Base-by-base conservation (phyloP, 768 basidiomycete genomes). In the Termitomyces sp. region DNA sequence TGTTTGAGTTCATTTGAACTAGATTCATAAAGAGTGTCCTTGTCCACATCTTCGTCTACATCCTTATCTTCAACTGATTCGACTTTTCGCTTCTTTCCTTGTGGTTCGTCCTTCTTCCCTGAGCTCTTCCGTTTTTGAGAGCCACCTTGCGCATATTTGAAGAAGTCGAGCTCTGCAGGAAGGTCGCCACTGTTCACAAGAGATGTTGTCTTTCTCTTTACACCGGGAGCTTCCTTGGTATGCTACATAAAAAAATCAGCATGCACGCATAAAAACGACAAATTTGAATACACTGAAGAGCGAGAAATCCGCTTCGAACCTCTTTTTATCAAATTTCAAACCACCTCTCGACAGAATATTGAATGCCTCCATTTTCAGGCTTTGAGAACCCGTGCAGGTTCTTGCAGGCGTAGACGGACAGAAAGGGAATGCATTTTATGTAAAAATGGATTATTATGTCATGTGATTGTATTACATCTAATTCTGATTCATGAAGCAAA, bases 321-420 rank as follows among this genome's bases (percentile, higher is more conserved):
- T 77, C 42, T 75, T 76, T 73, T 91, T 95, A 78, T 95, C 81
- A 64, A 98, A 97, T 57, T 77, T 80, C 0, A 81, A 82, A 1
- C 93, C 93, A 36, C 95, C 95, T 16, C 92, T 83, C 34, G 95
- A 93, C 30, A 98, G 83, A 13, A 97, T 72, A 63, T 89, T 89
- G 71, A 98, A 98, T 5, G 93, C 87, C 65, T 95, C 93, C 89
- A 92, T 91, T 24, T 20, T 50, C 8, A 18, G 8, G 42, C 46
- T 36, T 27, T n/a, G 30, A 57, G 15, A 44, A 20, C 12, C 16
- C 30, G 47, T 4, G 8, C 47, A 8, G 15, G 15, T 13, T 15
- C 9, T n/a, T 39, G 9, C 33, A 33, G 37, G n/a, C n/a, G n/a
- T n/a, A n/a, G 16, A 39, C 16, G 33, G 33, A 33, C 33, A 33